Evolutionary conservation across 208 protist genomes (phyloP), one percentile per base, ranked within the genome.

Genomic region (Balamuthia mandrillaris): DNA sequence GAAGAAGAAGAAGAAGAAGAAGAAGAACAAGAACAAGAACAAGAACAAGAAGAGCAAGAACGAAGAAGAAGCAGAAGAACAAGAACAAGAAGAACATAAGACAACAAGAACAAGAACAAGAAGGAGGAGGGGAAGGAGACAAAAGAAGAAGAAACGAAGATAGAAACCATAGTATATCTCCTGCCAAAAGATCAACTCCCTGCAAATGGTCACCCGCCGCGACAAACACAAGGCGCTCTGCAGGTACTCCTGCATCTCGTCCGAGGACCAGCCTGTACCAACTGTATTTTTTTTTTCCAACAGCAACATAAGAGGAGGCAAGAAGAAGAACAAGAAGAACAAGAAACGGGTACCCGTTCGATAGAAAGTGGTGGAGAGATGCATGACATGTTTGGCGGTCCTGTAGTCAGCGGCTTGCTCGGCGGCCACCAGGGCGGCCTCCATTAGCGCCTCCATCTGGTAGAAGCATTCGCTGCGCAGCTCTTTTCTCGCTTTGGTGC

Each of bases 121-220:
- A n/a, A n/a, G n/a, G n/a, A n/a, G n/a, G n/a, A n/a, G n/a, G n/a
- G n/a, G n/a, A n/a, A n/a, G n/a, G n/a, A n/a, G n/a, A n/a, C n/a
- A n/a, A n/a, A n/a, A n/a, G n/a, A n/a, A n/a, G n/a, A n/a, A n/a
- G n/a, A n/a, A n/a, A n/a, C n/a, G n/a, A n/a, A n/a, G n/a, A n/a
- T n/a, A n/a, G n/a, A n/a, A n/a, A 52, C 68, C 68, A 18, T 77
- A 77, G 18, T 77, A 77, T 10, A 77, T 31, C n/a, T 77, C 68
- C 68, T 77, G 41, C 68, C 68, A 77, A 27, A 77, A 77, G 21
- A 77, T n/a, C 45, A 54, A n/a, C 3, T 77, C 68, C 5, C 18
- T 44, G 41, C 68, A 77, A 31, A 77, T 77, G 37, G 27, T 12
- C 6, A 77, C 45, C 68, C 52, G 45, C n/a, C 37, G 29, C 2